Conservation (phyloP, 2,329 filamentous ascomycete genomes). For the Monilinia laxa region DNA sequence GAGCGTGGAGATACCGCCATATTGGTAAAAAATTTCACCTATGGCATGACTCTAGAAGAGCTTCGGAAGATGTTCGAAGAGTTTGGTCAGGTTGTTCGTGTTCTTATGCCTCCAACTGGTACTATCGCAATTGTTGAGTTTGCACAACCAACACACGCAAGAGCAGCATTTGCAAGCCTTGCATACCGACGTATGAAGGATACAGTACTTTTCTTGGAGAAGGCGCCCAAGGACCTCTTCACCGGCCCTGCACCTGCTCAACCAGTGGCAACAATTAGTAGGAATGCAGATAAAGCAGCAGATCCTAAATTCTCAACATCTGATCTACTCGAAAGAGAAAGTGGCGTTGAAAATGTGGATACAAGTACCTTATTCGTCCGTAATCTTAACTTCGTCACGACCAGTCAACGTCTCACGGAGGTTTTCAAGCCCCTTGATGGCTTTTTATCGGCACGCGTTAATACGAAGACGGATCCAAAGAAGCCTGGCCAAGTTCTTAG, state of each 20-base stretch:
- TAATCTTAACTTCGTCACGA: slow-evolving; percentile 91
- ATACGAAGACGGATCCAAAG: slow-evolving; percentile 92
- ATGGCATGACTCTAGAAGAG: slow-evolving; percentile 57
- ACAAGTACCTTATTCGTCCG: slow-evolving; percentile 87
- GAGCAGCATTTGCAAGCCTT: slow-evolving; percentile 77
- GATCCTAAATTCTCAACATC: slow-evolving; percentile 62
- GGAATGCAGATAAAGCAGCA: slow-evolving; percentile 27
- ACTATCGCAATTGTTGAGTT: slow-evolving; percentile 95
- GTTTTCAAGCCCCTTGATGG: slow-evolving; percentile 80
- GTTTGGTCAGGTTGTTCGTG: slow-evolving; percentile 74
- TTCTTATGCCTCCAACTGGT: slow-evolving; percentile 89
- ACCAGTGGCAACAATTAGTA: slow-evolving; percentile 26
- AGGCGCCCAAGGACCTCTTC: slow-evolving; percentile 84
- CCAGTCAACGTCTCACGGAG: slow-evolving; percentile 70
- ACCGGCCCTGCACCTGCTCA: slow-evolving; percentile 30
- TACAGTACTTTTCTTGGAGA: slow-evolving; percentile 89
- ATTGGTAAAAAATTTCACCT: slow-evolving; percentile 92
- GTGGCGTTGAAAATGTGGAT: slow-evolving; percentile 54
- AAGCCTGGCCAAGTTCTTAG: slow-evolving; percentile 82
- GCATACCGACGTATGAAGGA: slow-evolving; percentile 91
- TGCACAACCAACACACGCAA: slow-evolving; percentile 72
- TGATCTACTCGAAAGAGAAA: slow-evolving; percentile 63
- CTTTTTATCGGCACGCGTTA: slow-evolving; percentile 85
- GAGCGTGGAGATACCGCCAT: slow-evolving; percentile 85
- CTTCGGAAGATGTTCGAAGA: slow-evolving; percentile 52